Base-by-base conservation (phyloP, 805 yeast species). In the Pichia thaimueangensis region DNA sequence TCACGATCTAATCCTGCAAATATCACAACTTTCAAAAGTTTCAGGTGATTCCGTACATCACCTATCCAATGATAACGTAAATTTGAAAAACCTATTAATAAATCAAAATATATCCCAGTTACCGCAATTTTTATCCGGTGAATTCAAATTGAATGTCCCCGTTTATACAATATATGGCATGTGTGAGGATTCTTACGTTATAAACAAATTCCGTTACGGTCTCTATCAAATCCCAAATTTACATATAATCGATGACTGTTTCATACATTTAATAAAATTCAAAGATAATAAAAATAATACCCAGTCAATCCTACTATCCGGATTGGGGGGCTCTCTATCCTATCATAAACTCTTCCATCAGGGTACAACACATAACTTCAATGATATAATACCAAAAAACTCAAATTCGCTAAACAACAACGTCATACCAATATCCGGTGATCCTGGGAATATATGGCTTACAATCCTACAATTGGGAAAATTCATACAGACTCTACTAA, bases 121-220 rank as follows among this genome's bases (percentile, higher is more conserved):
- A 35, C 65, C 73, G 33, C 58, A 64, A 37, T 77, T 73, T 42
- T 51, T 79, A 8, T 52, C 54, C 42, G 84, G 74, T 9, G 62
- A 62, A 35, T 54, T 57, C 39, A 49, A 36, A 45, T 67, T 73
- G 51, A 60, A 60, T 30, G 74, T 71, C 3, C 93, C 94, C 0
- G 86, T 85, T 1, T 85, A 84, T 63, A 77, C 89, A 4, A 76
- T 81, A n/a, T 80, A 74, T 52, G 93, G 93, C 0, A 80, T 82
- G 58, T 69, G 80, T 43, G 94, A 84, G 57, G 94, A 84, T 57
- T 77, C 86, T 2, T 55, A 71, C 4, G 85, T 85, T 19, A 61
- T 84, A 33, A 75, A 79, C 49, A 76, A 74, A 63, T 74, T 84
- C 58, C 70, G 79, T 42, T 59, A 65, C 41, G 82, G 82, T 4